Conservation (phyloP, 768 basidiomycete species). For the Tulasnella sp. region DNA sequence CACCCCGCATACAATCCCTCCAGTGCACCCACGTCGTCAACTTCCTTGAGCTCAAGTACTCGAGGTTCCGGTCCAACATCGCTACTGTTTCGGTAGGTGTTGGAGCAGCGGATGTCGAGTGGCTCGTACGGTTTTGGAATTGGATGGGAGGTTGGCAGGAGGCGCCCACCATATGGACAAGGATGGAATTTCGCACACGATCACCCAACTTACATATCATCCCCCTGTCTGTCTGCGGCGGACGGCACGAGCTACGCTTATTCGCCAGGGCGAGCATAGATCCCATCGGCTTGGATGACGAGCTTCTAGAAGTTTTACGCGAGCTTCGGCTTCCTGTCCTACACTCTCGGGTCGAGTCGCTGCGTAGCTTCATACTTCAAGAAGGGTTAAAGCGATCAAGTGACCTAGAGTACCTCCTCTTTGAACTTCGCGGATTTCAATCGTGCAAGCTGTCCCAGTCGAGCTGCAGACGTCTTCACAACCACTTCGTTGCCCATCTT, state of each 20-base stretch:
- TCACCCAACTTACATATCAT: not conserved
- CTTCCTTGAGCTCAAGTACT: not conserved
- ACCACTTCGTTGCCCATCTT: not conserved
- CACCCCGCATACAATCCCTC: not conserved
- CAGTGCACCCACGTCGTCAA: not conserved
- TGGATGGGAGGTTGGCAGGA: conserved; percentile 30
- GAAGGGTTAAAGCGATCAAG: not conserved
- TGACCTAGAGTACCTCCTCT: not conserved
- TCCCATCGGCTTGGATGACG: not conserved
- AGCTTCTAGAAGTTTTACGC: not conserved
- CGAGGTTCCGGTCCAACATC: not conserved
- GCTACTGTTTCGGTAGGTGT: conserved; percentile 11
- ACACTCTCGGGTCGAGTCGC: not conserved
- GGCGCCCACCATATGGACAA: not conserved
- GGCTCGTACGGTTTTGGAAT: conserved; percentile 35
- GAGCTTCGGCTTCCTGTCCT: not conserved
- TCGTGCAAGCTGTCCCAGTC: too few species aligned
- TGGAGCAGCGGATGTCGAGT: conserved; percentile 21
- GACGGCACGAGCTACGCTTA: not conserved
- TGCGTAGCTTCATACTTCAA: not conserved
- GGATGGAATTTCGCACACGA: not conserved
- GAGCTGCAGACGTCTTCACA: too few species aligned
- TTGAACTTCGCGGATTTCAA: not conserved
- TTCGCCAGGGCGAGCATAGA: not conserved
- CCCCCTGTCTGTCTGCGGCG: not conserved